Evolutionary conservation across 2,329 filamentous ascomycete genomes (phyloP), one percentile per base, ranked within the genome.

Genomic region (Claviceps sp.): DNA sequence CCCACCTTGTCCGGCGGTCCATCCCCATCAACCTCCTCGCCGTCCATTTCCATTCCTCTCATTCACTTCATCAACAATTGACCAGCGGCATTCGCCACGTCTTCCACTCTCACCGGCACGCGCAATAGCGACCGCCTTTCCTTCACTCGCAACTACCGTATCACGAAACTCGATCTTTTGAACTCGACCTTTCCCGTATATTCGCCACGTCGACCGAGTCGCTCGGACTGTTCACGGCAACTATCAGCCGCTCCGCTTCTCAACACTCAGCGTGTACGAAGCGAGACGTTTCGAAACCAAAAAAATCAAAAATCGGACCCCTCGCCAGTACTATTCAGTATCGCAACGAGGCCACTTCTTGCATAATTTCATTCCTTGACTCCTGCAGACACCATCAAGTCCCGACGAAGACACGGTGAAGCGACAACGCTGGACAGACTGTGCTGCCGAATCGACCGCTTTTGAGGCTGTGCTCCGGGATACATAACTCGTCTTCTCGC

Each of bases 41-140:
- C 48, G 48, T 48, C 24, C n/a, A 9, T 48, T 37, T 52, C 16
- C 47, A 50, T 54, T 48, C 53, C 47, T 52, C 48, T 50, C 37
- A 38, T 24, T 50, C 46, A 50, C n/a, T 43, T 30, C 44, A 47
- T 34, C 43, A 45, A 52, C 43, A 49, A 47, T 44, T 50, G 42
- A 54, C 18, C 52, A 37, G 42, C 41, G 47, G 41, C 50, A 52
- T 52, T 47, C 50, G 20, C 50, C 41, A 49, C 50, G 9, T 26
- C 22, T 3, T 13, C 20, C 2, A 45, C 50, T 44, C 18, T 52
- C 30, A 22, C 47, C n/a, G 20, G 34, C 50, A 40, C 53, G 50
- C 44, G 50, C 18, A 24, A 26, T 20, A 37, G n/a, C 16, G 41
- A 44, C 37, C 8, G 22, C 49, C 42, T 50, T 37, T 14, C 40